Evolutionary conservation across 306 rosid genomes (phyloP), one percentile per base, ranked within the genome.

Genomic region (Pterocarpus santalinus): DNA sequence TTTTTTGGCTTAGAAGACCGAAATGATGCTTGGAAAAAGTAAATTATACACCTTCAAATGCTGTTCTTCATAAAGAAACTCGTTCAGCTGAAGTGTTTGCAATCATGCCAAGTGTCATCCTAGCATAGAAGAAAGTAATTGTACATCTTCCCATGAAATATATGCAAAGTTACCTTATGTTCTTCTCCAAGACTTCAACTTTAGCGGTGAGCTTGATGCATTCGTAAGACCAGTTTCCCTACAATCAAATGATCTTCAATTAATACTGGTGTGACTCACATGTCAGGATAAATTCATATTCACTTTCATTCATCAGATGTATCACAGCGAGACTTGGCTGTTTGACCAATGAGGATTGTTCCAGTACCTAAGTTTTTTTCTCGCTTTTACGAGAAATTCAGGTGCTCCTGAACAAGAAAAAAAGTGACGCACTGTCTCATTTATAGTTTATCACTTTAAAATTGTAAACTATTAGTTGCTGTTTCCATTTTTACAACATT

Each of bases 171-270:
- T 51, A 34, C 98, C 95, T 94, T 56, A 92, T 41, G 82, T 88
- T 94, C 82, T 77, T 90, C 70, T 94, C 85, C 30, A 94, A 71
- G 55, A 89, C 88, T 87, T 94, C 97, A 83, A 86, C 77, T 80
- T 86, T 91, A 36, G 88, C 85, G 0, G 78, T 79, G 66, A 94
- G 91, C 86, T 89, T 92, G 55, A 90, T 84, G 76, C 70, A 83
- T 56, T 92, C 98, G 71, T 82, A 69, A 55, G 80, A 62, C 97
- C 88, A 90, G 75, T 78, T 73, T 70, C 81, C 91, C 97, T 87
- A 33, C 63, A 80, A 39, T 17, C 36, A 73, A 74, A 64, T 58
- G 7, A 68, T 33, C 76, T 46, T 65, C 73, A 57, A 73, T 71
- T 56, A 44, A 30, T 67, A 12, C 38, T 51, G 8, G 65, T 60